Base-by-base conservation (phyloP, 805 yeast genomes). In the Candida ulmi region DNA sequence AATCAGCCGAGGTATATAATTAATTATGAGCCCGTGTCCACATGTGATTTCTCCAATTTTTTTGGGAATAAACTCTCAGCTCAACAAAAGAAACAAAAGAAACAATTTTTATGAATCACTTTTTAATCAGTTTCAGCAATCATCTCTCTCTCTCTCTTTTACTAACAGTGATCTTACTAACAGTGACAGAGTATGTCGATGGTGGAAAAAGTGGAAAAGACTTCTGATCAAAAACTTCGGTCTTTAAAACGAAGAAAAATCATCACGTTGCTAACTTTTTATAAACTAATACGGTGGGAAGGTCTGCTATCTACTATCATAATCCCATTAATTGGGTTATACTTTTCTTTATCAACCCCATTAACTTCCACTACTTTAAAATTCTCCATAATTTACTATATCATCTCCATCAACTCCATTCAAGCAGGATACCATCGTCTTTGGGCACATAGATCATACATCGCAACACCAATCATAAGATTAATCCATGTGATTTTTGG, bases 381-480 rank as follows among this genome's bases (percentile, higher is more conserved):
- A 16, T 74, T 82, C 54, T 71, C 79, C 1, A 38, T 79, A 12
- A 46, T 68, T 36, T 71, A 80, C 55, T 87, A 85, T 58, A 50
- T 68, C 17, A 52, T 76, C 42, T 74, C 87, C 12, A 80, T 87
- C 19, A 50, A 84, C n/a, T 77, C 88, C 30, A 77, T 87, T 53
- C 84, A 90, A 35, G 84, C 88, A 13, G 86, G 95, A 3, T 87
- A 88, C 63, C 96, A 87, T 57, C 69, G 95, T 35, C 71, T 81
- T 43, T 86, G 74, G 71, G 71, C 95, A 2, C 87, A 80, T 56
- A 66, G 79, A 30, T 55, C 83, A 7, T 76, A 77, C 57, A 61
- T 62, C 11, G 71, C 74, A n/a, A 50, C 63, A 18, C 52, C 59
- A 13, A 61, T 69, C 3, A 45, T 85, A 26, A 73, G 72, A 41